phyloP scores from a whole-genome alignment of 768 basidiomycete genomes.

The Trichaptum fuscoviolaceum region DNA sequence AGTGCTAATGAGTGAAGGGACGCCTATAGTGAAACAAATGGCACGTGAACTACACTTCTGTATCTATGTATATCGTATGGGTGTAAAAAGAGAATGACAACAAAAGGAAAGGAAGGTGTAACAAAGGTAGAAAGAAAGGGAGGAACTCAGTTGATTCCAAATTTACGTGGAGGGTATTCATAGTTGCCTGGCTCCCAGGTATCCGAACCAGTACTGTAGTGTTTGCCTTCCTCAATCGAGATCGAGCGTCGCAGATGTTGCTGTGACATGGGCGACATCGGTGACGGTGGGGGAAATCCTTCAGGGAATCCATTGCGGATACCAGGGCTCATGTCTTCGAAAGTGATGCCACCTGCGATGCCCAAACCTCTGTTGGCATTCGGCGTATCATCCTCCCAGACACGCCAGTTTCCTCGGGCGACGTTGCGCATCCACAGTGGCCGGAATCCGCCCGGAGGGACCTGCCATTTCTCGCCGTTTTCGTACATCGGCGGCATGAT shows the following conservation, averaged over 20 bases:
- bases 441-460: slow-evolving; percentile 66
- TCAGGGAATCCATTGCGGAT: background rate
- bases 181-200: background rate
- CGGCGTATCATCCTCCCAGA: background rate
- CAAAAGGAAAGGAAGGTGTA: background rate
- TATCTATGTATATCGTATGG: background rate
- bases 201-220: background rate
- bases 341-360: background rate
- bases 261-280: background rate
- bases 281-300: background rate
- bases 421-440: slow-evolving; percentile 53
- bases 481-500: slow-evolving; percentile 63
- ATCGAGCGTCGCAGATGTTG: background rate
- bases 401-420: background rate
- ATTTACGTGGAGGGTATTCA: background rate
- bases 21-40: background rate
- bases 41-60: background rate
- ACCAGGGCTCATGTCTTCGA: background rate
- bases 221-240: background rate
- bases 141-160: background rate
- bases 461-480: slow-evolving; percentile 58
- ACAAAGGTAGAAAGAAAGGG: background rate
- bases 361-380: background rate
- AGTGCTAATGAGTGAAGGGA: background rate
- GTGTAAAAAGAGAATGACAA: background rate